A percentile compares a stretch with the other conserved stretches of the same genome.
phyloP scores from a whole-genome alignment of 2,329 filamentous ascomycete genomes.

The Neoscytalidium dimidiatum region DNA sequence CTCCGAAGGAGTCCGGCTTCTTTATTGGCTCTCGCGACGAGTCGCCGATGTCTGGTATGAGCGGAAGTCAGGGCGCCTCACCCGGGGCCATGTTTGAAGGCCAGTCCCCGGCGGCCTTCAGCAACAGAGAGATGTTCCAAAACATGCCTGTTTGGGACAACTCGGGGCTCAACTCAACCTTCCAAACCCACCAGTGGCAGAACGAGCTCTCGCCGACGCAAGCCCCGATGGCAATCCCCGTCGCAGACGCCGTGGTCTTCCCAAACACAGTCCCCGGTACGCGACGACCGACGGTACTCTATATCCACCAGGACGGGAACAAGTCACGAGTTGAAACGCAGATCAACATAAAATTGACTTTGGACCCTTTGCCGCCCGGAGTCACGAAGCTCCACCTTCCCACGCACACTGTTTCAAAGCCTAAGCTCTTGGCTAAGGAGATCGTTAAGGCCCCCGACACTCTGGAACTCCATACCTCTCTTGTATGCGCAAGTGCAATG shows the following conservation, averaged over 20 bases:
- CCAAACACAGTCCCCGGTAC: not conserved
- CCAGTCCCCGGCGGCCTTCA: constrained; percentile 4
- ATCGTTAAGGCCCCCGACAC: constrained; percentile 70
- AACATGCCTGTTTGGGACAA: constrained; percentile 10
- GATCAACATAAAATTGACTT: constrained; percentile 80
- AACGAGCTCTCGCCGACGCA: constrained; percentile 14
- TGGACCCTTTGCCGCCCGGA: constrained; percentile 73
- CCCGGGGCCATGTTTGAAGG: constrained; percentile 6
- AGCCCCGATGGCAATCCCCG: not conserved
- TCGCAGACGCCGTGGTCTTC: not conserved
- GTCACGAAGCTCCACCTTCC: constrained; percentile 84
- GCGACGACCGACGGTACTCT: not conserved
- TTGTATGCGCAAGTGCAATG: constrained; percentile 94
- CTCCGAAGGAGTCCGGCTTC: not conserved
- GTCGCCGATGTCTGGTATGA: constrained; percentile 19
- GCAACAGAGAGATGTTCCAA: constrained; percentile 1
- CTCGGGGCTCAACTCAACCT: not conserved
- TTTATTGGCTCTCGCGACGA: constrained; percentile 16
- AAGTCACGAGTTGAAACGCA: constrained; percentile 97
- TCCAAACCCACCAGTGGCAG: not conserved
- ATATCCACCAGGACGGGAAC: constrained; percentile 21
- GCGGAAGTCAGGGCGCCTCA: not conserved
- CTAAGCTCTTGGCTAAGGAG: constrained; percentile 81
- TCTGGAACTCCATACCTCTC: constrained; percentile 74
- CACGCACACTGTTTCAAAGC: constrained; percentile 88